Evolutionary conservation across 2,329 filamentous ascomycete genomes (phyloP).

Genomic region (Fusarium brachygibbosum): DNA sequence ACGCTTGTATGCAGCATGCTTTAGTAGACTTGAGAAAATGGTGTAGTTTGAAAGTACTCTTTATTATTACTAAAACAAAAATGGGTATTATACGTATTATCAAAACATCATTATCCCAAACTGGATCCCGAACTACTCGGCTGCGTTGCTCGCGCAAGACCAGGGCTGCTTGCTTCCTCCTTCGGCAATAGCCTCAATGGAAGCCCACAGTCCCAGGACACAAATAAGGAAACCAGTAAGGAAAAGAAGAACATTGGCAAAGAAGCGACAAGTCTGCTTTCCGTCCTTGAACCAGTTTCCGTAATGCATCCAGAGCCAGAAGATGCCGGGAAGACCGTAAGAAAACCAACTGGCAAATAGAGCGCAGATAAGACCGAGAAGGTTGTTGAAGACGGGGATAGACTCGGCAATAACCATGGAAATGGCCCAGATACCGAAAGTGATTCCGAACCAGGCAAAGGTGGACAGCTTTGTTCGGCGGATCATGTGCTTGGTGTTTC

Average conservation of each 20-base stretch:
- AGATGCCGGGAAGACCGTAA: conserved; percentile 61
- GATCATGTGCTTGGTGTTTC: conserved; percentile 68
- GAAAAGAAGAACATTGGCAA: conserved; percentile 52
- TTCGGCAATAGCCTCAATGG: conserved; percentile 54
- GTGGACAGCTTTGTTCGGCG: conserved; percentile 65
- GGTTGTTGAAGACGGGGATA: conserved; percentile 76
- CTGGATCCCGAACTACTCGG: background rate
- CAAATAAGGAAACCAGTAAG: conserved; percentile 55
- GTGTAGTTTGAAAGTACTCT: background rate
- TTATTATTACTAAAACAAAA: background rate
- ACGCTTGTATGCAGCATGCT: no score
- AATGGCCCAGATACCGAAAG: conserved; percentile 67
- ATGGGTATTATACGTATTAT: conserved; percentile 21
- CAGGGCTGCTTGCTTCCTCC: conserved; percentile 53
- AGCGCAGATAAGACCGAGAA: conserved; percentile 73
- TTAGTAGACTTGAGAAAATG: no score
- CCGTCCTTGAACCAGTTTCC: conserved; percentile 56
- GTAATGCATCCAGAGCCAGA: conserved; percentile 64
- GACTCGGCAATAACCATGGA: conserved; percentile 78
- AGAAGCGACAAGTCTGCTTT: conserved; percentile 52
- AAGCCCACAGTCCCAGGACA: conserved; percentile 57
- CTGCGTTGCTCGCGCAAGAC: conserved; percentile 53
- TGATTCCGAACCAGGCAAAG: conserved; percentile 70
- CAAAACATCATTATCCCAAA: background rate
- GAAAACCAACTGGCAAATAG: conserved; percentile 78